These are phyloP conservation scores for Corylus americana DNA, from an alignment of 306 rosid genomes.

Conservation along the genomic window DNA sequence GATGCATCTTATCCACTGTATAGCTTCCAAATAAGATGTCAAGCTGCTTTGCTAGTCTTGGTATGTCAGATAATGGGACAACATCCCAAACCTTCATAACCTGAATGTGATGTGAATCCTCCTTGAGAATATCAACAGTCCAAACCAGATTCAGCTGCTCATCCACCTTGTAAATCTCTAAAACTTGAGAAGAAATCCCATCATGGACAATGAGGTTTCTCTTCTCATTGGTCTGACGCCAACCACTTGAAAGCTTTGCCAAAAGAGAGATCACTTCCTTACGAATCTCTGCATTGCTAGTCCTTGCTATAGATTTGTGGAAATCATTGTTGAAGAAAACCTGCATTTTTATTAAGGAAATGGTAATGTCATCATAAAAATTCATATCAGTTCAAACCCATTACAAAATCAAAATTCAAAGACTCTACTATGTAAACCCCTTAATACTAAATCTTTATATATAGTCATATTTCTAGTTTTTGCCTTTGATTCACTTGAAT, in stretches of 20 bases:
- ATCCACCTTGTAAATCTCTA: conserved; percentile 46
- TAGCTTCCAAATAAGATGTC: conserved; percentile 29
- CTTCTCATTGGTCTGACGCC: conserved; percentile 37
- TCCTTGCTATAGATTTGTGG: conserved; percentile 31
- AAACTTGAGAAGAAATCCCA: conserved; percentile 31
- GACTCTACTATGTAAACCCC: not conserved
- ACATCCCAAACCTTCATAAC: conserved; percentile 54
- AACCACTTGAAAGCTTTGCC: conserved; percentile 51
- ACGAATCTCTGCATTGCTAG: conserved; percentile 27
- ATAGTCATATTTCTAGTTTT: no score
- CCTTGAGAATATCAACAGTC: conserved; percentile 45
- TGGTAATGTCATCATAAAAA: not conserved
- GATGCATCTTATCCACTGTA: conserved; percentile 32
- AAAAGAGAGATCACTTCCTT: conserved; percentile 38
- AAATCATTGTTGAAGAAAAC: conserved; percentile 40
- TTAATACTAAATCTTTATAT: no score
- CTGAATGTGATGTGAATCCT: conserved; percentile 37
- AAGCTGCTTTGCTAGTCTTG: conserved; percentile 30
- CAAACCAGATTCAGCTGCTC: conserved; percentile 43
- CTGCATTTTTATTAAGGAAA: not conserved
- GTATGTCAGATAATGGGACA: conserved; percentile 31
- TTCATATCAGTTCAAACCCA: not conserved
- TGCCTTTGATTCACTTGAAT: no score
- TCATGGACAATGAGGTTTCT: conserved; percentile 22
- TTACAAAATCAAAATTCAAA: no score